Percentiles rank a stretch among this genome's conserved stretches.
These are phyloP conservation scores for Leccinum rimulosum DNA, from an alignment of 768 basidiomycete genomes.

Conservation along the genomic window DNA sequence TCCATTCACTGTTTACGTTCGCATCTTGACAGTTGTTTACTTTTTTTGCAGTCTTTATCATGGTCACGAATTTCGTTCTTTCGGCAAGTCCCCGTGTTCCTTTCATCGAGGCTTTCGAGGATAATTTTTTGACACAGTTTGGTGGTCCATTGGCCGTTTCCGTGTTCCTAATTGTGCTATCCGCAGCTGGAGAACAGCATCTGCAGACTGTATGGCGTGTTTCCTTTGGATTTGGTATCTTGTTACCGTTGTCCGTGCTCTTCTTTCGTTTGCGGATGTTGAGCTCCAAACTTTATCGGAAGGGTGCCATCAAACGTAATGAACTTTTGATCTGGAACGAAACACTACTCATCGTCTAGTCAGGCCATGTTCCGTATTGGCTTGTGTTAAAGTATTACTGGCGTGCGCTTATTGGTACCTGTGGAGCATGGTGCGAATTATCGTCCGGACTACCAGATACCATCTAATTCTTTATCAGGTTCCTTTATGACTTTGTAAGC, in stretches of 20 bases:
- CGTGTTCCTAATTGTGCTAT: constrained; percentile 66
- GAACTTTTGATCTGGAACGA: not conserved
- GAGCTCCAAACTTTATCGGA: constrained; percentile 59
- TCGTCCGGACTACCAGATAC: not conserved
- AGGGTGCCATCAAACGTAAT: constrained; percentile 64
- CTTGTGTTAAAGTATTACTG: constrained; percentile 64
- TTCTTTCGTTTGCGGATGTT: constrained; percentile 73
- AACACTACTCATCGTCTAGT: constrained; percentile 4
- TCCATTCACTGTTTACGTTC: constrained; percentile 5
- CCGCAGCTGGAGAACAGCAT: constrained; percentile 61
- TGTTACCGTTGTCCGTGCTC: constrained; percentile 65
- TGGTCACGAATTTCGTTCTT: constrained; percentile 73
- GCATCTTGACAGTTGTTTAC: not conserved
- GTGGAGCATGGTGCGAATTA: constrained; percentile 58
- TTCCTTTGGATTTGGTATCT: constrained; percentile 61
- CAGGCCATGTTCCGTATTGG: constrained; percentile 57
- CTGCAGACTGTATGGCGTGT: constrained; percentile 66
- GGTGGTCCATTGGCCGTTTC: constrained; percentile 65
- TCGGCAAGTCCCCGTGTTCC: constrained; percentile 38
- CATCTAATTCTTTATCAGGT: constrained; percentile 38
- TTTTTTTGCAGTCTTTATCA: constrained; percentile 53
- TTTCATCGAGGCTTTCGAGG: not conserved
- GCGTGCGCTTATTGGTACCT: constrained; percentile 66
- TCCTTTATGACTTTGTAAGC: constrained; percentile 65
- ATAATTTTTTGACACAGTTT: constrained; percentile 38